These are phyloP conservation scores for Mortierella sp. DNA, from an alignment of 371 early-diverging fungal species.

Conservation along the genomic window DNA sequence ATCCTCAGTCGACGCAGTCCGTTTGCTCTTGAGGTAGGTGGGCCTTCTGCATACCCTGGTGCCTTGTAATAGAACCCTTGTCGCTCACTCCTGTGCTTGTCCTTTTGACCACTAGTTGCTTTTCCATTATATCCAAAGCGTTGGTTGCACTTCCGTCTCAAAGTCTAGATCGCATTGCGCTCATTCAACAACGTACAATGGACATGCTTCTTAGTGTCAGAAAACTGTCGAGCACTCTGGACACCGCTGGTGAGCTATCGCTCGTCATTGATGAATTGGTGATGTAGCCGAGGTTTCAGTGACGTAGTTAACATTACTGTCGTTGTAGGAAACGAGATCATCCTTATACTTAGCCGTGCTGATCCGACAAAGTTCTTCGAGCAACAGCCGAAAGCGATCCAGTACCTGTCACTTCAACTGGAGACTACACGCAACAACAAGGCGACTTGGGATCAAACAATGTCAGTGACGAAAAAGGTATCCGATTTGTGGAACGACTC, in stretches of 20 bases:
- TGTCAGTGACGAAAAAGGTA: constrained; percentile 27
- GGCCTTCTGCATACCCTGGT: not conserved
- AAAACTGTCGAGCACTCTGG: constrained; percentile 1
- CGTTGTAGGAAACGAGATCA: constrained; percentile 24
- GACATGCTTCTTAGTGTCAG: constrained; percentile 10
- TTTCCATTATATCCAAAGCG: constrained; percentile 28
- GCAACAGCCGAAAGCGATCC: constrained; percentile 23
- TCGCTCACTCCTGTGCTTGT: not conserved
- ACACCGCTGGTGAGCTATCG: constrained; percentile 11
- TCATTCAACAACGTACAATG: constrained; percentile 20
- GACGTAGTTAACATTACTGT: not conserved
- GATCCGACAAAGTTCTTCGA: constrained; percentile 12
- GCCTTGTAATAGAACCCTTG: too few species aligned
- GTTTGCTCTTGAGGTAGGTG: constrained; percentile 29
- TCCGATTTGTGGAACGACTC: not conserved
- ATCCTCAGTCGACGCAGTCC: constrained; percentile 11
- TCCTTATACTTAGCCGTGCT: constrained; percentile 29
- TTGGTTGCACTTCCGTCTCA: constrained; percentile 13
- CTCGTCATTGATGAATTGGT: not conserved
- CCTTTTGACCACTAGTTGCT: constrained; percentile 16
- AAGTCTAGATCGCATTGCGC: constrained; percentile 6
- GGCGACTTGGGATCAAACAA: constrained; percentile 13
- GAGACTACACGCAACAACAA: constrained; percentile 9
- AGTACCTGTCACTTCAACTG: constrained; percentile 20
- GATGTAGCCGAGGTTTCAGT: not conserved